phyloP scores from a whole-genome alignment of 768 basidiomycete species.

The Amanita pallidorosea region DNA sequence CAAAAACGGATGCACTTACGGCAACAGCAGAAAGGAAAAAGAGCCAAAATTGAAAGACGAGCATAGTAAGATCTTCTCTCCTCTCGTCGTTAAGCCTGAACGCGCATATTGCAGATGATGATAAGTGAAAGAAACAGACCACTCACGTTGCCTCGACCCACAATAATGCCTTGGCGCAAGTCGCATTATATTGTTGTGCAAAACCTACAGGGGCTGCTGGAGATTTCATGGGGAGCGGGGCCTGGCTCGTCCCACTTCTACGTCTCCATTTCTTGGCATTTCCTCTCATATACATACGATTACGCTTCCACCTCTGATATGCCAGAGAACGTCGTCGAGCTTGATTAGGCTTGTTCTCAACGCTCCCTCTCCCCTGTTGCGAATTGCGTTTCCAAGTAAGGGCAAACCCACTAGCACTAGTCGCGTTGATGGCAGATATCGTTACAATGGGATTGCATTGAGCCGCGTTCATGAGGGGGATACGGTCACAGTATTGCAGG shows the following conservation, averaged over 20 bases:
- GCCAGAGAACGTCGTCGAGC: not conserved
- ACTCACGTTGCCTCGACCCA: constrained; percentile 38
- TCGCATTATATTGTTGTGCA: constrained; percentile 1
- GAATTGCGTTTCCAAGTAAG: constrained; percentile 3
- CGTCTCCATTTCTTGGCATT: not conserved
- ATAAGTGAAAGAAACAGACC: not conserved
- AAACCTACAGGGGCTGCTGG: not conserved
- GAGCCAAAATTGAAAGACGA: constrained; percentile 38
- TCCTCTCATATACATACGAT: not conserved
- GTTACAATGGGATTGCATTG: constrained; percentile 13
- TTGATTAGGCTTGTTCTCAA: not conserved
- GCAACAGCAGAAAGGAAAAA: constrained; percentile 33
- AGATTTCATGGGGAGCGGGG: constrained; percentile 3
- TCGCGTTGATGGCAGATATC: not conserved
- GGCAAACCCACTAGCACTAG: not conserved
- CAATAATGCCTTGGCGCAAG: constrained; percentile 30
- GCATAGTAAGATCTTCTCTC: constrained; percentile 36
- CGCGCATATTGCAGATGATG: not conserved
- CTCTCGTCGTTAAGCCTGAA: constrained; percentile 26
- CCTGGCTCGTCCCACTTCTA: not conserved
- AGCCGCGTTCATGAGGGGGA: constrained; percentile 21
- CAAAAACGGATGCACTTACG: constrained; percentile 17
- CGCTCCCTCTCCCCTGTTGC: not conserved
- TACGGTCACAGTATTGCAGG: constrained; percentile 26
- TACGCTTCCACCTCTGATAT: not conserved